Conservation (phyloP, 768 basidiomycete genomes). For the Dentipellis sp. region DNA sequence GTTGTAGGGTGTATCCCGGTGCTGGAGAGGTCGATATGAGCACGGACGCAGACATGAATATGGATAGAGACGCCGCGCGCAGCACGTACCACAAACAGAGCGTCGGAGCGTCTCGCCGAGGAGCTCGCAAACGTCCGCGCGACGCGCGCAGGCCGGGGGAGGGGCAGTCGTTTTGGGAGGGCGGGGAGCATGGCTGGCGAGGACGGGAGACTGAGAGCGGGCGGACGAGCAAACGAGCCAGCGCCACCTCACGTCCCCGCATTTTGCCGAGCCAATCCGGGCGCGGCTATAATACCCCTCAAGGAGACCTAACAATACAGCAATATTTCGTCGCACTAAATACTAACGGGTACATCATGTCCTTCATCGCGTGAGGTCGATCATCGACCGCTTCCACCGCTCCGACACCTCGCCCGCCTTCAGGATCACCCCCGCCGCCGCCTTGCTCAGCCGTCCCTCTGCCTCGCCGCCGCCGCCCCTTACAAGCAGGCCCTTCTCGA, state of each 20-base stretch:
- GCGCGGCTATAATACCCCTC: neutral
- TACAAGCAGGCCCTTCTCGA: slow-evolving; percentile 58
- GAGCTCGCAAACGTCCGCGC: slow-evolving; percentile 29
- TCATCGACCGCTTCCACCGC: slow-evolving; percentile 60
- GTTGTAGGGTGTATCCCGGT: slow-evolving; percentile 91
- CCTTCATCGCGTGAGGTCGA: slow-evolving; percentile 22
- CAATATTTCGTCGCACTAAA: neutral
- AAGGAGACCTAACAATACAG: no score
- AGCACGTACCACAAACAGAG: slow-evolving; percentile 73
- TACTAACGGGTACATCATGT: neutral
- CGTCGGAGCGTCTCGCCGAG: slow-evolving; percentile 55
- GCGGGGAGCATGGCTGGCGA: slow-evolving; percentile 3
- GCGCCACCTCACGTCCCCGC: neutral
- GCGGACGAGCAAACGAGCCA: neutral
- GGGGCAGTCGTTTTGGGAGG: slow-evolving; percentile 5
- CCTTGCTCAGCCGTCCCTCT: slow-evolving; percentile 52
- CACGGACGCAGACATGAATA: slow-evolving; percentile 8
- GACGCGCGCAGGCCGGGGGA: neutral
- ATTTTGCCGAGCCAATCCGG: slow-evolving; percentile 13
- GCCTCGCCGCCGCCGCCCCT: slow-evolving; percentile 58
- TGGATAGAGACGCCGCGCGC: neutral
- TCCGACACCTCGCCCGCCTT: slow-evolving; percentile 68
- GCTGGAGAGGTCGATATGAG: slow-evolving; percentile 38
- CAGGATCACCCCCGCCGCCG: slow-evolving; percentile 72
- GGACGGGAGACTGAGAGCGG: neutral